Evolutionary conservation across 257 asterid genomes (phyloP), one percentile per base, ranked within the genome.

Genomic region (Gardenia jasminoides): DNA sequence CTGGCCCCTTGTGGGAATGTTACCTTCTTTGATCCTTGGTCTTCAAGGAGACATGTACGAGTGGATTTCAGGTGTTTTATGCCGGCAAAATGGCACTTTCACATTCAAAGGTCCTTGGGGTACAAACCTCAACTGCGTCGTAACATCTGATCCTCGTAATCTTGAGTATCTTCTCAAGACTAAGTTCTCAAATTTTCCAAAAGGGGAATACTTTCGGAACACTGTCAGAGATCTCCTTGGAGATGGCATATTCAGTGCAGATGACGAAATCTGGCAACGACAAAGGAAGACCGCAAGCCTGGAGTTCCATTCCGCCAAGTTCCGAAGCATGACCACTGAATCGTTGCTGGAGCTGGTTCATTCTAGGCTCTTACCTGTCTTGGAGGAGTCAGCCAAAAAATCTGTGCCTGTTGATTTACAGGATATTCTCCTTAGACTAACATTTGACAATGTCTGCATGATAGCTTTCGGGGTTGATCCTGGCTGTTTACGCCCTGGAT

Each of bases 381-480:
- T 94, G 13, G 96, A 93, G 47, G 89, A 88, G 19, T 86, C 96
- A 0, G 47, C 73, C 1, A 31, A 71, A 12, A 79, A 80, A 69
- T 76, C 90, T 24, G 33, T 26, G 6, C 26, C 84, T 12, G 70
- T 90, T 5, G 98, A 94, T 71, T 80, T 94, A 22, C 99, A 94
- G 72, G 99, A 94, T 36, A 58, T 94, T 22, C 91, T 94, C 2
- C 84, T 94, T 1, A 80, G 99, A 50, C 88, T 94, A 31, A 94
- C 99, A 2, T 94, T 94, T 72, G 99, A 94, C 43, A 94, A 94
- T 74, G 98, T 94, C 1, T 94, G 97, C 82, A 93, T 92, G 91
- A 93, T 94, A n/a, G 99, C 99, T 0, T 93, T 94, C 64, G 99
- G 99, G 0, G 97, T 90, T 62, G 99, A 94, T 79, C 99, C 99